Conservation (phyloP, 2,329 filamentous ascomycete genomes). For the Aspergillus fumigatiaffinis region DNA sequence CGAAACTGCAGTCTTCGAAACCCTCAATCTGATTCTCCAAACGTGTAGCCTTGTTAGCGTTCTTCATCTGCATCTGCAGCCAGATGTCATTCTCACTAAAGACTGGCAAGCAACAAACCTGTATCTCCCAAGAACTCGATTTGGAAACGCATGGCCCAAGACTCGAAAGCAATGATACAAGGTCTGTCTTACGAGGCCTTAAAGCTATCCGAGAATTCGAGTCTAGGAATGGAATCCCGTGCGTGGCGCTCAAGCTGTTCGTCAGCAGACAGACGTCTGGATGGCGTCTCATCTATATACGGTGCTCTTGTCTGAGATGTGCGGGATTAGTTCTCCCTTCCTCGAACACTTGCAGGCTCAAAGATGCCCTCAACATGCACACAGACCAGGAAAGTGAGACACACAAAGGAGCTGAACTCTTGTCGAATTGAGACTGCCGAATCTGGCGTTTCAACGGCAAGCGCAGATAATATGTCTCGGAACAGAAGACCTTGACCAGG, state of each 20-base stretch:
- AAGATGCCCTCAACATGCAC: neutral
- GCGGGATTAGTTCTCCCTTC: neutral
- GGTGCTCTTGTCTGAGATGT: neutral
- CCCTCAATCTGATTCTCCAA: neutral
- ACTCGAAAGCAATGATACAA: neutral
- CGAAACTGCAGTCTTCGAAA: neutral
- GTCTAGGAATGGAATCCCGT: neutral
- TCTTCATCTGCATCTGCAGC: neutral
- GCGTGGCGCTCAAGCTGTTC: neutral
- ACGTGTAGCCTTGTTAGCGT: neutral
- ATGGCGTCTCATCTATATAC: neutral
- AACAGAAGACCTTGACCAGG: neutral
- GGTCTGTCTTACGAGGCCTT: neutral
- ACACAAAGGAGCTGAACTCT: neutral
- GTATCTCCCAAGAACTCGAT: neutral
- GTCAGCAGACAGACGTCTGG: neutral
- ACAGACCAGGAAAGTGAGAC: neutral
- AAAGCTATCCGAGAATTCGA: neutral
- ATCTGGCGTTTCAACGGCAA: neutral
- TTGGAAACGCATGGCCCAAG: neutral
- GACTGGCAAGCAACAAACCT: neutral
- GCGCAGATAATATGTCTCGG: neutral
- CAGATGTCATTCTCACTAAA: neutral
- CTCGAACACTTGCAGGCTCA: neutral
- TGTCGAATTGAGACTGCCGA: neutral